Base-by-base conservation (phyloP, 768 basidiomycete genomes). In the Heimioporus sp. region DNA sequence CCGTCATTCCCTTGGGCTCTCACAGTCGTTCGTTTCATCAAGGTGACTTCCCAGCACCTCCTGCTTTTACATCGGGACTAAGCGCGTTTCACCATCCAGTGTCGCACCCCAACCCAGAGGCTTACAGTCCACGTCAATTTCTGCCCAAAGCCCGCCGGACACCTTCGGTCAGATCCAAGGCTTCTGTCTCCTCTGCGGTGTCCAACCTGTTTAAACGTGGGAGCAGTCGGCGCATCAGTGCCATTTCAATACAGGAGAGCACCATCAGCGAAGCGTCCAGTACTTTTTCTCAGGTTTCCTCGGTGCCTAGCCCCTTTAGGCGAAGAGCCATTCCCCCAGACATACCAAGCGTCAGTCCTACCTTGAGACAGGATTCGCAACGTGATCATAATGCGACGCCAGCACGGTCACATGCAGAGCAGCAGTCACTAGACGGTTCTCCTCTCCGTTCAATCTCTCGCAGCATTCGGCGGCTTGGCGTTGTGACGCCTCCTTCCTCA, bases 1-100 rank as follows among this genome's bases (percentile, higher is more conserved):
- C 89, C 20, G 65, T 89, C 39, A 81, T 89, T 40, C 85, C 85
- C 37, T 73, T 80, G 55, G 65, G 75, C 48, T 65, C 65, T 53
- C 61, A 70, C 63, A 67, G 41, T 67, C 71, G 52, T 44, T 56
- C 49, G 16, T 46, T 57, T 49, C 46, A 52, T 43, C 50, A 64
- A 46, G 31, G 65, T 58, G 39, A 32, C 35, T 5, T 19, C 15
- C 15, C 5, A 24, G 19, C 32, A 3, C 13, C n/a, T 17, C 30
- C 8, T 6, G 17, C 21, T 39, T 36, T 15, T 9, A 21, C 42
- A 4, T 43, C 19, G 11, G 28, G 45, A 41, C 56, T 67, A 38
- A 57, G 10, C 11, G 10, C 50, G 49, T 7, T 56, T 45, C 35
- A 13, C 16, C 24, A 10, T 42, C 2, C 19, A 69, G 61, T 52